A percentile compares a stretch with the other conserved stretches of the same genome.
Evolutionary conservation across 164 flowering plant genomes (phyloP).

Genomic region (Liriodendron chinense): DNA sequence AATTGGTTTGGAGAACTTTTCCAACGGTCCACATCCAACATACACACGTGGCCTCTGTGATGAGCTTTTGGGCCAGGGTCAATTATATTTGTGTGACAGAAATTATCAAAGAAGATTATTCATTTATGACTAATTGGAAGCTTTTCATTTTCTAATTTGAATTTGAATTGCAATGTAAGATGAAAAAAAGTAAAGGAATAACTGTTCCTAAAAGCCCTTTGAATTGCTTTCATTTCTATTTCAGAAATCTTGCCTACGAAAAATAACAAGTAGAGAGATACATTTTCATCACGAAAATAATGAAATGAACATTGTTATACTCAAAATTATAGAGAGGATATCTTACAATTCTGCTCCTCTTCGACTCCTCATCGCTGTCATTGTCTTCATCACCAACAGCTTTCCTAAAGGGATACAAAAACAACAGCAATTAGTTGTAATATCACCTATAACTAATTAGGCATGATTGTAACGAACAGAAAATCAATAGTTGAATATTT

Average conservation of each 20-base stretch:
- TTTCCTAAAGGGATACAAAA: constrained; percentile 48
- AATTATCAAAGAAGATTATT: too few species aligned
- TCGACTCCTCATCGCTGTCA: constrained; percentile 83
- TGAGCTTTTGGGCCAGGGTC: too few species aligned
- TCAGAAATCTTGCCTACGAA: not conserved
- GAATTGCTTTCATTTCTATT: not conserved
- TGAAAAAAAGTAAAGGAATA: not conserved
- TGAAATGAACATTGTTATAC: not conserved
- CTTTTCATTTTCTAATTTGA: too few species aligned
- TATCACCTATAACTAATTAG: not conserved
- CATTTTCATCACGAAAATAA: not conserved
- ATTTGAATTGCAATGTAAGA: not conserved
- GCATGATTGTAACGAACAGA: not conserved
- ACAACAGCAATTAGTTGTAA: not conserved
- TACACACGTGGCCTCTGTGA: too few species aligned
- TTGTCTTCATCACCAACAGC: constrained; percentile 56
- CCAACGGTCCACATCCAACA: too few species aligned
- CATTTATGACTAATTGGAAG: too few species aligned
- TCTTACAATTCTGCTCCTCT: constrained; percentile 67
- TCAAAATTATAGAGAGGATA: not conserved
- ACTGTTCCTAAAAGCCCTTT: not conserved
- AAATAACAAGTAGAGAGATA: not conserved
- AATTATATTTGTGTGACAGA: too few species aligned
- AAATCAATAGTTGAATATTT: not conserved
- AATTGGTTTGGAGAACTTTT: too few species aligned